Evolutionary conservation across 2,329 filamentous ascomycete genomes (phyloP), one percentile per base, ranked within the genome.

Genomic region (Xylariaceae sp.): DNA sequence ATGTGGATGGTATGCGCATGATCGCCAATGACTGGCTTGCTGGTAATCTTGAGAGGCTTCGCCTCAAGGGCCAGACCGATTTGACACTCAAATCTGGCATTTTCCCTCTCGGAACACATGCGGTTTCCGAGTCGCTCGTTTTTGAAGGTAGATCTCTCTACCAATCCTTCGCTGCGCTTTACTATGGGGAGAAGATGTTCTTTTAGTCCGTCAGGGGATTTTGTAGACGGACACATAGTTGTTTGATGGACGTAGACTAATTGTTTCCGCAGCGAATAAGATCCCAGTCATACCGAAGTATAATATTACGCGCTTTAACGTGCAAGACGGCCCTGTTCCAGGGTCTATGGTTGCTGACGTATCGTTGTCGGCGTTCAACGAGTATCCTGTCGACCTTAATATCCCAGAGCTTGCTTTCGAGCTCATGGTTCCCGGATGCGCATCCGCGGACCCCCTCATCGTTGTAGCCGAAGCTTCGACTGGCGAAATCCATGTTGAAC

Each of bases 21-120:
- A 81, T 97, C 57, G 90, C 89, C 43, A 90, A 94, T 67, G 88
- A 96, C 69, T 97, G 90, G 86, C 74, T 99, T 54, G 84, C 89
- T 48, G 91, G 92, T 38, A 86, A 83, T 48, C 75, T 97, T 52
- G 80, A 84, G 11, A 77, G 80, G 51, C 73, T 99, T 51, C 83
- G 81, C 55, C 75, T 97, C 13, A 78, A 85, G 49, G 93, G 88
- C 41, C 87, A 86, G 63, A 86, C 90, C 22, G 75, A 86, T 38
- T 76, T 97, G 36, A 78, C 79, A 31, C 72, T 97, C 50, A 90
- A 85, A 68, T 89, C 91, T 43, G 93, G 94, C 19, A 71, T 96
- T 45, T 74, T 97, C 54, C 82, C 82, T 42, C 76, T 97, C 18
- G 92, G 93, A 57, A 87, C 82, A 48, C 90, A 96, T 68, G 73